Evolutionary conservation across 768 basidiomycete genomes (phyloP), one percentile per base, ranked within the genome.

Genomic region (Kwoniella shandongensis): DNA sequence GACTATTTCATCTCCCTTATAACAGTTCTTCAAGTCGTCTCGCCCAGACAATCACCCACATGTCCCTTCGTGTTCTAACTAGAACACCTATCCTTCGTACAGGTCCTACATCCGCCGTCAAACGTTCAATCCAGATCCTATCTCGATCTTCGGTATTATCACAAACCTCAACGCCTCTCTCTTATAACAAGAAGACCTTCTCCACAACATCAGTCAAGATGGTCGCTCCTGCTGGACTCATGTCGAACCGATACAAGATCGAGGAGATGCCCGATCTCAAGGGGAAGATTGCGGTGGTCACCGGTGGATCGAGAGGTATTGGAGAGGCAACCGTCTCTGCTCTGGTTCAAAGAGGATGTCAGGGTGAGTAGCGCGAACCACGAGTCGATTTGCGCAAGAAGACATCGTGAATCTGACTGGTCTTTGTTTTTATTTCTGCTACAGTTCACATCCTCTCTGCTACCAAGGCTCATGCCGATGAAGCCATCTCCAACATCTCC

Each of bases 241-340:
- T 74, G 38, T 70, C 69, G 25, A 73, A 76, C 49, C 63, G 75
- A 45, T 76, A 74, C 63, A 57, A 63, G 44, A 51, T 65, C 29
- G 64, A 73, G 32, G 82, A 83, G 51, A 74, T 83, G 15, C 76
- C 78, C n/a, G 79, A 82, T 65, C 72, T 82, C 3, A 75, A 67
- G 0, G 81, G 80, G 18, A 81, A 79, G 56, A 80, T 82, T 2
- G 80, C 76, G 0, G 65, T 84, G 18, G 80, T 83, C 27, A 82
- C 81, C 0, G 83, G 83, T 11, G 82, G 81, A 51, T 81, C 54
- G 3, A 30, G 65, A n/a, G 75, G 75, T 44, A 73, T 76, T 22
- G 75, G 75, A 10, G 59, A 66, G 22, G 60, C 64, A 1, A 47
- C 66, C 35, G 67, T 63, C 3, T 49, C 44, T 2, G 73, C 63